Base-by-base conservation (phyloP, 2,329 filamentous ascomycete species). In the Neopestalotiopsis rosae region DNA sequence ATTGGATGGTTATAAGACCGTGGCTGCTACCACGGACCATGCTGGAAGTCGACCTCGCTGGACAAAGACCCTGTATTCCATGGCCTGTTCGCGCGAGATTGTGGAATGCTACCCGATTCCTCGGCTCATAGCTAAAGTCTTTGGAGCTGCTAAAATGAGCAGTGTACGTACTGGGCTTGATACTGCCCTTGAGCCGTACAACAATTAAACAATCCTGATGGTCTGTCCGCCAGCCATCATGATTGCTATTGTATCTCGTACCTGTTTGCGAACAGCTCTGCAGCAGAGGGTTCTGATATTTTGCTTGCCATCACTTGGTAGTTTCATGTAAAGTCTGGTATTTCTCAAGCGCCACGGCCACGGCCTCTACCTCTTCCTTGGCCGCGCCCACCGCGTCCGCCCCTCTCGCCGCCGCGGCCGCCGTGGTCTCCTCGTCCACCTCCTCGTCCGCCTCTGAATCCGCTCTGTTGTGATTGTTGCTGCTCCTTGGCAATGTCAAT, bases 401-500 rank as follows among this genome's bases (percentile, higher is more conserved):
- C 85, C 70, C 88, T 85, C 68, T 88, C 83, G 59, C 88, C 87
- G 38, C 88, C 85, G 24, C 88, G 81, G 63, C 87, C 83, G 59
- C 85, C 84, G 72, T 91, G 86, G 49, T 90, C 89, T 67, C 88
- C 88, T 75, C 88, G 85, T 76, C 85, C 83, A 17, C 89, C 87
- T 71, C 88, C 86, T 52, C 90, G 86, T 56, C 91, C 90, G 62
- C 92, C 90, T 68, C 91, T 87, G 76, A 91, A 92, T 71, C 84
- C 84, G 65, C 85, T 81, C 69, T 84, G 85, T 76, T 94, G 90
- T 72, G 87, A 88, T 78, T 93, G 92, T 81, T 98, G 95, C 78
- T 96, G 93, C 74, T 98, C 95, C 86, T 94, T 97, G 30, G 96
- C 95, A 52, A 94, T 82, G 72, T 98, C 95, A 82, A 99, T 93